Base-by-base conservation (phyloP, 1,284 basidiomycete genomes). In the Fistulinella cinereoalba region DNA sequence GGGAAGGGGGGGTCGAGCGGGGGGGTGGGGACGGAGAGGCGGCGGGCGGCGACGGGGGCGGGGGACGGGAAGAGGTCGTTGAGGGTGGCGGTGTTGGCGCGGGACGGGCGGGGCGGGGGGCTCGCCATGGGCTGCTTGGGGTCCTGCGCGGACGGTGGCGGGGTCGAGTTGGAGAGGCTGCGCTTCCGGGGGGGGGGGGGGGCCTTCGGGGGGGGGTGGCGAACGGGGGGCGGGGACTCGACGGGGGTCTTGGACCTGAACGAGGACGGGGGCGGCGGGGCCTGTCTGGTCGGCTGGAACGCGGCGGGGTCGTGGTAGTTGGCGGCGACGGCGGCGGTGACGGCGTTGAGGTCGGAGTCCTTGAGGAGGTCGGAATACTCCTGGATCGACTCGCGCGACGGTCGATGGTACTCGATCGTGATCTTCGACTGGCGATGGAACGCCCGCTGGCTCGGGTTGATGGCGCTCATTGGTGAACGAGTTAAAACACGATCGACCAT, bases 71-170 rank as follows among this genome's bases (percentile, higher is more conserved):
- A 85, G 57, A 90, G 70, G 67, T 90, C 88, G 67, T 76, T 81
- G 43, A 91, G 74, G 47, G 75, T 88, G 34, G 81, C 84, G 9
- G 88, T 91, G 64, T 91, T 91, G 49, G 84, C 85, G 50, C 88
- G 77, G 40, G 87, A 88, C 2, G 88, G 88, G 39, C 88, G 77
- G 5, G 84, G 82, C 15, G 88, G 87, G 2, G 86, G 80, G 1
- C 77, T 68, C 4, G 52, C 58, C 58, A 61, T 62, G 23, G 83
- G 81, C 66, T 86, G 82, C 61, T 68, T 64, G 53, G 79, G 74
- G 64, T 47, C 68, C 54, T 64, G 62, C 32, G 61, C 41, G 33
- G 32, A 8, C 8, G 32, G 32, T 4, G 56, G 46, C 53, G 58
- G 44, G 44, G 51, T 52, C n/a, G 65, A 56, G 9, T 67, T 62